Conservation (phyloP, 2,329 filamentous ascomycete species). For the Akanthomyces dipterigenus region DNA sequence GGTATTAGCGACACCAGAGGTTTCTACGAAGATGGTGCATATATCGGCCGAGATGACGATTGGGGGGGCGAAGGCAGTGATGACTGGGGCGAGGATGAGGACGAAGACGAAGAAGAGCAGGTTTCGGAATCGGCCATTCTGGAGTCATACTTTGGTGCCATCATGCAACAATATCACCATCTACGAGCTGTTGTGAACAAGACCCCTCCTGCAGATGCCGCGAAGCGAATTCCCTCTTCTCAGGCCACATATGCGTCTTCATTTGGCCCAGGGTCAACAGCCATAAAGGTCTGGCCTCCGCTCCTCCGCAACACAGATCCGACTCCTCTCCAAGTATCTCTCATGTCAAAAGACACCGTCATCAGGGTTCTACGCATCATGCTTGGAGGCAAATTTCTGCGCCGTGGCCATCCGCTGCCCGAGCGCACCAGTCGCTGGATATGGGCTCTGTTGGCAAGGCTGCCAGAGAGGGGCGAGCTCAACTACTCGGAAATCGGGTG, state of each 20-base stretch:
- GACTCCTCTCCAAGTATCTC: constrained; percentile 50
- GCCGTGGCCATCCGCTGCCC: constrained; percentile 51
- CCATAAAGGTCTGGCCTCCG: constrained; percentile 44
- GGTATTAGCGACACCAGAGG: constrained; percentile 50
- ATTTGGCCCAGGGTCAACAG: constrained; percentile 44
- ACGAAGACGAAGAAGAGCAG: constrained; percentile 19
- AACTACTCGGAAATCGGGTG: constrained; percentile 68
- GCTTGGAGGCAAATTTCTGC: constrained; percentile 57
- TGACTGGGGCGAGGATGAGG: constrained; percentile 22
- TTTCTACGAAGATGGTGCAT: constrained; percentile 73
- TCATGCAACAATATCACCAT: constrained; percentile 57
- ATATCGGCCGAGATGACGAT: constrained; percentile 52
- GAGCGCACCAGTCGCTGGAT: constrained; percentile 72
- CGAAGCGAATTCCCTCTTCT: constrained; percentile 45
- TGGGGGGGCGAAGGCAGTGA: constrained; percentile 22
- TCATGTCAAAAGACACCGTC: constrained; percentile 60
- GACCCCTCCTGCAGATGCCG: constrained; percentile 43
- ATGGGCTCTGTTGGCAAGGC: constrained; percentile 72
- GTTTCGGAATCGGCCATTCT: constrained; percentile 41
- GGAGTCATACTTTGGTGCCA: constrained; percentile 59
- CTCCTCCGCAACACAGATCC: constrained; percentile 49
- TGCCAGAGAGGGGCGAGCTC: constrained; percentile 69
- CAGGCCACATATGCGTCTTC: constrained; percentile 49
- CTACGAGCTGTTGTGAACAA: constrained; percentile 57
- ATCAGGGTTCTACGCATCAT: constrained; percentile 61